Percentiles rank a stretch among this genome's conserved stretches.
Evolutionary conservation across 164 flowering plant genomes (phyloP).

Genomic region (Akebia trifoliata): DNA sequence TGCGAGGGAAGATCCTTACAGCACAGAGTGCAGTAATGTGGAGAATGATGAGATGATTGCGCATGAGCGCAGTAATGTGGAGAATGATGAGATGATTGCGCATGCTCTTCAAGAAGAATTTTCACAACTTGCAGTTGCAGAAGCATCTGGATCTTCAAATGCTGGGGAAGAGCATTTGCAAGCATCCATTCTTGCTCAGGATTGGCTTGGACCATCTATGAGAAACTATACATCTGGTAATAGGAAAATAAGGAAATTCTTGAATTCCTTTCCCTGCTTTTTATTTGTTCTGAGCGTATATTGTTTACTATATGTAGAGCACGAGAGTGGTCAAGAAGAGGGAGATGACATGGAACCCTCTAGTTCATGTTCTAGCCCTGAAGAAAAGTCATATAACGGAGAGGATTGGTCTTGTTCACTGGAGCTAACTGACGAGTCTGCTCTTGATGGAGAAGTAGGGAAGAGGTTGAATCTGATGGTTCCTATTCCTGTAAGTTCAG

Average conservation of each 20-base stretch:
- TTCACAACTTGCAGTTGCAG: conserved; percentile 58
- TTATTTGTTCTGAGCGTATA: neutral
- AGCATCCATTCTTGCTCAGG: conserved; percentile 41
- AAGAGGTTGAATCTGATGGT: conserved; percentile 72
- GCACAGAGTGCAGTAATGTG: conserved; percentile 25
- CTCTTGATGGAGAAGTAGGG: conserved; percentile 73
- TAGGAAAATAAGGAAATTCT: neutral
- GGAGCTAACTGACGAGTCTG: conserved; percentile 54
- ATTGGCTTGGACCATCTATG: conserved; percentile 44
- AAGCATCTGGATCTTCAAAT: conserved; percentile 39
- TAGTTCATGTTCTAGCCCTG: conserved; percentile 66
- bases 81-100: conserved; percentile 60
- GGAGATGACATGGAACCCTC: conserved; percentile 38
- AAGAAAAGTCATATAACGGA: conserved; percentile 38
- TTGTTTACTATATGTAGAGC: conserved; percentile 27
- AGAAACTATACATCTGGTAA: conserved; percentile 37
- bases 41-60: conserved; percentile 63
- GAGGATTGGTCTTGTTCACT: conserved; percentile 49
- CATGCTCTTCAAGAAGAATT: conserved; percentile 72
- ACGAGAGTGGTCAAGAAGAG: conserved; percentile 40
- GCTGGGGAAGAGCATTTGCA: conserved; percentile 39
- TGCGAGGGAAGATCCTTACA: conserved; percentile 30
- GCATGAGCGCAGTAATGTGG: conserved; percentile 32
- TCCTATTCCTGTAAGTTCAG: conserved; percentile 68
- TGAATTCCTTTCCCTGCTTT: neutral